Conservation (phyloP, 441 rosid genomes). For the Eutrema salsugineum region DNA sequence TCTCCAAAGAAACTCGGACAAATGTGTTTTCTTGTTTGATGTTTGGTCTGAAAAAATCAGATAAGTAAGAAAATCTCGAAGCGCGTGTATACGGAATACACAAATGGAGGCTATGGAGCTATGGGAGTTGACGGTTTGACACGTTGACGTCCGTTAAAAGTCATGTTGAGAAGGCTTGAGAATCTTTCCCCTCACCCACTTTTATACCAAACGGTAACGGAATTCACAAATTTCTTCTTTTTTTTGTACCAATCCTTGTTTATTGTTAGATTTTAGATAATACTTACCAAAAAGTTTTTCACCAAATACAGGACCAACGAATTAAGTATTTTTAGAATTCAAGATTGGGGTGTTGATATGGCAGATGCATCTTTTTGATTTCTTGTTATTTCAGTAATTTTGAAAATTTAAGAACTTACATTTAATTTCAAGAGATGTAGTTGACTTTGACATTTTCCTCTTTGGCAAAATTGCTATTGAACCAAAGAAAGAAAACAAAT, state of each 20-base stretch:
- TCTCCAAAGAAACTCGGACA: conserved; percentile 12
- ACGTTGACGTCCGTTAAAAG: conserved; percentile 28
- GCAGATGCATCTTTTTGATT: neutral
- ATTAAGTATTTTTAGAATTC: neutral
- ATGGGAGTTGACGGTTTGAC: conserved; percentile 16
- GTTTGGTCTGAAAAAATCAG: conserved; percentile 22
- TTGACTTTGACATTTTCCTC: conserved; percentile 22
- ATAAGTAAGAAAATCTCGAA: conserved; percentile 12
- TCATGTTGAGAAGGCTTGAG: neutral
- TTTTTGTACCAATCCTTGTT: neutral
- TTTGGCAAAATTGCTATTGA: neutral
- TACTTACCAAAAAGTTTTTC: neutral
- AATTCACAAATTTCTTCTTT: neutral
- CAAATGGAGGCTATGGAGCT: neutral
- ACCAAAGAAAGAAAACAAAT: neutral
- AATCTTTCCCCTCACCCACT: conserved; percentile 1
- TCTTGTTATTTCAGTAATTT: no score
- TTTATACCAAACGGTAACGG: conserved; percentile 11
- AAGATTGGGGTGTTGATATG: conserved; percentile 7
- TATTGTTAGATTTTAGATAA: conserved; percentile 6
- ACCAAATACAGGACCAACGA: neutral
- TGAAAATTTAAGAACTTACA: neutral
- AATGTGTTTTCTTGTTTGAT: conserved; percentile 27
- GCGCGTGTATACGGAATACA: conserved; percentile 19
- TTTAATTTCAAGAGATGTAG: neutral